Evolutionary conservation across 192 early-diverging fungal species (phyloP), one percentile per base, ranked within the genome.

Genomic region (Entomortierella parvispora): DNA sequence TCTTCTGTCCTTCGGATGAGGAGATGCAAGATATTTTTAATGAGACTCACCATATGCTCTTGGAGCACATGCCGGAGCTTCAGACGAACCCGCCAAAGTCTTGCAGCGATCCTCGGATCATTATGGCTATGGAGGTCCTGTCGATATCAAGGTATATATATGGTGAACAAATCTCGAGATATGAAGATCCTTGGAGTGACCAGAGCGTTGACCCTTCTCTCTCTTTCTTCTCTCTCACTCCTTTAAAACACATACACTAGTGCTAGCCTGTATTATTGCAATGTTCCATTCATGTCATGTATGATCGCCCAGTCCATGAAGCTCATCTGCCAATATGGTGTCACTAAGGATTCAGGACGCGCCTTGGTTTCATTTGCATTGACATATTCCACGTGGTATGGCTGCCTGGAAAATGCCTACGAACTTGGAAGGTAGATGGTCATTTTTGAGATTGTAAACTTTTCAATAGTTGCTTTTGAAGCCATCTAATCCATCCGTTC

Each of bases 111-210:
- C 74, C 59, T 0, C 48, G 46, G 15, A 68, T 77, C 14, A 43
- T 65, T 14, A 77, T 68, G 74, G 68, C 68, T 53, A 77, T 77
- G 66, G 74, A 77, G 26, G 74, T 77, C 2, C 48, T 77, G 14
- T 49, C 52, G 0, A 46, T 77, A 8, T 45, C 74, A 7, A 59
- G 65, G 74, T 77, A 68, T 45, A 43, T n/a, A 25, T 10, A 2
- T 4, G 11, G 0, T 48, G 11, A 29, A 29, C 15, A 20, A 29
- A 54, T 14, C 52, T 18, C 20, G 17, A 2, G 14, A 8, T 18
- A n/a, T 10, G 18, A 28, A 17, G 57, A 9, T 0, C 37, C 28
- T 11, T 18, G 4, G 8, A 11, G 42, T 15, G 26, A 4, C 33
- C n/a, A 22, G 20, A 20, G 11, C 4, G 12, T 40, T 12, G 37